Evolutionary conservation across 192 early-diverging fungal species (phyloP), one percentile per base, ranked within the genome.

Genomic region (Podila verticillata): DNA sequence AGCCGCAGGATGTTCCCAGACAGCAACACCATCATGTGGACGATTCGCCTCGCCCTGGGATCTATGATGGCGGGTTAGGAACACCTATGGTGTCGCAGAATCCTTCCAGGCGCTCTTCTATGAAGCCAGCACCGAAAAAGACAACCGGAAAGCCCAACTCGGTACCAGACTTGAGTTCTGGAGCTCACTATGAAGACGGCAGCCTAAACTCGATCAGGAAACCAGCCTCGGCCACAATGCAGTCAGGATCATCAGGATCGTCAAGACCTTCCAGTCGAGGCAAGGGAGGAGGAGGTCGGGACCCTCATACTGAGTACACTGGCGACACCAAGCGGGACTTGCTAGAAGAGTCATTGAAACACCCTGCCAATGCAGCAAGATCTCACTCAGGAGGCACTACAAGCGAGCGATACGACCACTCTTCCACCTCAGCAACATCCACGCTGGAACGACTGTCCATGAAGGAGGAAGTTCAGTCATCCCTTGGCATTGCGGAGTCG

Each of bases 171-270:
- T 32, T 69, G 48, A 69, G 62, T 49, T 49, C 39, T 19, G 64
- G 65, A 6, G 44, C 29, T 0, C 65, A 80, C 12, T 80, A 80
- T 30, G 65, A 80, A 20, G 59, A 71, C n/a, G 66, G 68, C 3
- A 63, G 75, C 10, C 9, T 72, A 19, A 58, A 49, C 17, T 15
- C 70, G 7, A 32, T 36, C 39, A 57, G 70, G 65, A 80, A 80
- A 36, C 70, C 75, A 48, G 78, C 75, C 65, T 74, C 66, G 29
- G 81, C 66, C 58, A 80, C 81, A 54, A 74, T 72, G 66, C 83
- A 51, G 35, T 83, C 67, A 60, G 80, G 67, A 65, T 71, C 62
- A 51, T 72, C 70, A 48, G 82, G 59, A 72, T 65, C 59, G 57
- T 47, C 44, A 66, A 80, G 72, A 51, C 84, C 51, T 0, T 54